Evolutionary conservation across 495 filamentous ascomycete species (phyloP).

Genomic region (Cenococcum geophilum): DNA sequence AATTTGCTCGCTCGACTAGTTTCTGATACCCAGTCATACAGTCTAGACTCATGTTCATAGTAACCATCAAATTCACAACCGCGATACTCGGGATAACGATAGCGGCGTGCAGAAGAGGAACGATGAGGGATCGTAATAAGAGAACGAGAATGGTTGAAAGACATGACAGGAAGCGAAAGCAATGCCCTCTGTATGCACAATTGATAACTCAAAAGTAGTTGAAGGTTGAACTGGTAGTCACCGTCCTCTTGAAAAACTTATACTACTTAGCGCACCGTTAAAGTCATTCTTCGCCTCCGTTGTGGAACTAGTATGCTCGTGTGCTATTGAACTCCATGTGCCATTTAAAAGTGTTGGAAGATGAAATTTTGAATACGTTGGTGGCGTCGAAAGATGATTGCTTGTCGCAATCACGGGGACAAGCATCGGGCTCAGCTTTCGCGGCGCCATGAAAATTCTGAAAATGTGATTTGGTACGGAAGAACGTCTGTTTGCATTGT

Average conservation of each 20-base stretch:
- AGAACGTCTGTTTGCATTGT: background rate
- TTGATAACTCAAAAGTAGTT: background rate
- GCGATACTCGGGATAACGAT: background rate
- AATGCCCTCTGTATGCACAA: background rate
- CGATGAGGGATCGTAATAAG: background rate
- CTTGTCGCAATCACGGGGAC: slow-evolving; percentile 8
- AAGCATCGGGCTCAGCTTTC: background rate
- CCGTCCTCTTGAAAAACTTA: background rate
- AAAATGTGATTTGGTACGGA: background rate
- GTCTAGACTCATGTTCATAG: background rate
- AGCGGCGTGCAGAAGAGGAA: background rate
- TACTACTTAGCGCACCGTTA: background rate
- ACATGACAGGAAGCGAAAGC: background rate
- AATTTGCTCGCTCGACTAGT: background rate
- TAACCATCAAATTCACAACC: background rate
- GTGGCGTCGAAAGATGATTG: background rate
- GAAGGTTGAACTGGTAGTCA: background rate
- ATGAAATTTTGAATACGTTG: slow-evolving; percentile 7
- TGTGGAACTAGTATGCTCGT: background rate
- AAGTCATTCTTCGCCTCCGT: background rate
- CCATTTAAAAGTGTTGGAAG: slow-evolving; percentile 3
- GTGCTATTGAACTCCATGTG: background rate
- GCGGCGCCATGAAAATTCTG: background rate
- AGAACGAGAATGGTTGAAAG: background rate
- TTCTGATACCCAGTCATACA: background rate